Evolutionary conservation across 1,284 basidiomycete species (phyloP), one percentile per base, ranked within the genome.

Genomic region (Takashimella koratensis): DNA sequence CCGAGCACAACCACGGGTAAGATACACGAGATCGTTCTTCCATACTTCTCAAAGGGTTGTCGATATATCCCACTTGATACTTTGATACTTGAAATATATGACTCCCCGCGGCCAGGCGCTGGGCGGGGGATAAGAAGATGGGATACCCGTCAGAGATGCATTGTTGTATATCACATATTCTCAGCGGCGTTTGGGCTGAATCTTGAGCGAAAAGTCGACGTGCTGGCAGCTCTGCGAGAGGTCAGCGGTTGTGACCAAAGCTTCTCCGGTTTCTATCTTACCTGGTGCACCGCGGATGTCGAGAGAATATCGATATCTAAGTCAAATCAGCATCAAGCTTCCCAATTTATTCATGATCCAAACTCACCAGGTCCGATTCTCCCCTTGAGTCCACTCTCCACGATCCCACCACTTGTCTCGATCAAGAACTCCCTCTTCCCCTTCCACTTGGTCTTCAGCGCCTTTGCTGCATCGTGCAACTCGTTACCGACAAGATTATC

Each of bases 161-260:
- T 36, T 8, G 8, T 8, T 36, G 16, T 36, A 36, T 36, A 16
- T 36, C 16, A 36, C 16, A 36, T 36, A 36, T 8, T 16, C 30
- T 16, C 8, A 36, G 30, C 30, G 16, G 16, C 30, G 10, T 36
- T 36, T 73, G n/a, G 77, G 78, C 75, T 93, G 89, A 57, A 96
- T 86, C 81, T 96, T 96, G 65, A 96, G 80, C 66, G 90, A 93
- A 70, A 93, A 96, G 74, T 96, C 93, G 61, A 96, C 86, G 70
- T 94, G 91, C 59, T 84, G 88, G 23, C 90, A 88, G 4, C 88
- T 90, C 74, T n/a, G n/a, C n/a, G n/a, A n/a, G n/a, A n/a, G n/a
- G n/a, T n/a, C n/a, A n/a, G n/a, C n/a, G n/a, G n/a, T 10, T 20
- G 19, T 43, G 16, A 43, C 16, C 42, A 43, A n/a, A 12, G 6